Evolutionary conservation across 75 land plant genomes (phyloP), one percentile per base, ranked within the genome.

Genomic region (Selaginella tamariscina): DNA sequence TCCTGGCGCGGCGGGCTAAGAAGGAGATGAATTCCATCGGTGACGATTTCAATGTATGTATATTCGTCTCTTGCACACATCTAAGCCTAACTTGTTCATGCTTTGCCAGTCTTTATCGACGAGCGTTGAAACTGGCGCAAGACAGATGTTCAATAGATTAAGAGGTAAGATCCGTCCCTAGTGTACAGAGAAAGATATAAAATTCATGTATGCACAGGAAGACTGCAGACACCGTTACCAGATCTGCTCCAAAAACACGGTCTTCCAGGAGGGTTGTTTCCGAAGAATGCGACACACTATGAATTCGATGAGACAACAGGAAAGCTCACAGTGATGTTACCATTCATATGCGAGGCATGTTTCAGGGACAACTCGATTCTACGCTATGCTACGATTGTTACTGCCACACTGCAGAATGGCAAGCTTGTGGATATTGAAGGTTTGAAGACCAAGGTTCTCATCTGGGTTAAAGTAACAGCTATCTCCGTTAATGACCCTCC

Each of bases 261-360:
- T 67, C 64, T 94, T n/a, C 80, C 98, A 11, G 71, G 69, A 49
- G 98, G 91, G 15, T 67, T 90, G 20, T 94, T 94, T 70, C 98
- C 98, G 32, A 78, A 78, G 31, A 84, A 90, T 71, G 96, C 88
- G 11, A 85, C 96, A 30, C 81, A 94, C 67, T 94, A 94, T 30
- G 96, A 94, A 72, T 86, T 87, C 65, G 80, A 87, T 74, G 96
- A 90, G 57, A 80, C 94, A 70, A 90, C 91, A 0, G 67, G 80
- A 33, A 83, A 80, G 77, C 79, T 94, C 15, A 83, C 72, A 0
- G 91, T 94, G 1, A 71, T 70, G 65, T 80, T 94, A 0, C 91
- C 96, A 5, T 67, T 80, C 49, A 56, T 89, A 0, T 94, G 96
- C 67, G 98, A 94, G 68, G 91, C 86, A 56, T 83, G 88, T 2